A percentile compares a stretch with the other conserved stretches of the same genome.
phyloP scores from a whole-genome alignment of 331 rosid species.

The Quercus tomentella region DNA sequence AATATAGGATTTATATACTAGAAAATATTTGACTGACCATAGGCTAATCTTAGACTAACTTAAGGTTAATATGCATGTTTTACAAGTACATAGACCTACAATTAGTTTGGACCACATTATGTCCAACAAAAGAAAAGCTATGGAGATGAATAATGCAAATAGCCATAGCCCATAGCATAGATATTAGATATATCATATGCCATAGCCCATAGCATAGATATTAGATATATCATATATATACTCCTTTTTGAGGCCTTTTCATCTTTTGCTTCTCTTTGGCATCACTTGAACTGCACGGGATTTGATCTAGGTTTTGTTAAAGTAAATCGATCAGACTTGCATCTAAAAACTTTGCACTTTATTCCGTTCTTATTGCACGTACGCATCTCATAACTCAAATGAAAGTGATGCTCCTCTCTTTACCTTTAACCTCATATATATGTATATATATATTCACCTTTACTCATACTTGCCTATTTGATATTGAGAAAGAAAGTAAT shows the following conservation, averaged over 20 bases:
- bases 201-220: background rate
- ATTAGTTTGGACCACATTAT: too few species aligned
- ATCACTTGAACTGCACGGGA: slow-evolving; percentile 68
- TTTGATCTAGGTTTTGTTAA: slow-evolving; percentile 23
- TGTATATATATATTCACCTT: slow-evolving; percentile 11
- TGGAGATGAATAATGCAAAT: slow-evolving; percentile 22
- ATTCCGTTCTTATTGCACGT: slow-evolving; percentile 63
- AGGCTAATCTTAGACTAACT: too few species aligned
- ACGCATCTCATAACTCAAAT: slow-evolving; percentile 42
- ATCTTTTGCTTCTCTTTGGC: slow-evolving; percentile 12
- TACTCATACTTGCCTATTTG: slow-evolving; percentile 38
- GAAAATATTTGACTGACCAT: too few species aligned
- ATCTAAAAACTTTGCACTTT: slow-evolving; percentile 44
- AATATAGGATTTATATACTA: too few species aligned
- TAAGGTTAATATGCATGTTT: too few species aligned
- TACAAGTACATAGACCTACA: too few species aligned
- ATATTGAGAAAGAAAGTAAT: slow-evolving; percentile 6
- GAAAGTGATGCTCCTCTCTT: slow-evolving; percentile 26
- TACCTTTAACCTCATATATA: slow-evolving; percentile 25
- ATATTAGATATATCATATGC: background rate
- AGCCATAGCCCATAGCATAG: slow-evolving; percentile 1
- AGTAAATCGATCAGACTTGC: slow-evolving; percentile 29
- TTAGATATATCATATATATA: background rate
- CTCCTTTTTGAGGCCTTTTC: slow-evolving; percentile 21
- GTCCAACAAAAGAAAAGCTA: background rate